These are phyloP conservation scores for Blumeria hordei DNA, from an alignment of 2,329 filamentous ascomycete genomes.

Conservation along the genomic window DNA sequence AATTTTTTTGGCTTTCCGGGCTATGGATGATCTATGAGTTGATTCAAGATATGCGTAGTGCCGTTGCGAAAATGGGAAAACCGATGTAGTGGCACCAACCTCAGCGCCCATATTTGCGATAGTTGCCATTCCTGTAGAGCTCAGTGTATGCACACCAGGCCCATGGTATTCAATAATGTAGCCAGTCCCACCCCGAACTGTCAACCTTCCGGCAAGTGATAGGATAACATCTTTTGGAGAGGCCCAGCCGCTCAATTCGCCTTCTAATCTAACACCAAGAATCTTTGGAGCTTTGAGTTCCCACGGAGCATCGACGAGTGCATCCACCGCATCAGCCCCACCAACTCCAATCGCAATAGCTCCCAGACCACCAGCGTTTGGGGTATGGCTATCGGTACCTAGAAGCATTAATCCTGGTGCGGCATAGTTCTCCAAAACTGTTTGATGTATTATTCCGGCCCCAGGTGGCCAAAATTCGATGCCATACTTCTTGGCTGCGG, in stretches of 20 bases:
- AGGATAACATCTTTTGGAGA: slow-evolving; percentile 92
- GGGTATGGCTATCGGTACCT: slow-evolving; percentile 90
- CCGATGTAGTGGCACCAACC: slow-evolving; percentile 57
- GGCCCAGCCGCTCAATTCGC: slow-evolving; percentile 71
- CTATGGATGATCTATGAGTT: slow-evolving; percentile 40
- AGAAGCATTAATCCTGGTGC: slow-evolving; percentile 98
- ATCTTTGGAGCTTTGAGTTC: slow-evolving; percentile 89
- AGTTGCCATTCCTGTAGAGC: slow-evolving; percentile 82
- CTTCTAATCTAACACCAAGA: slow-evolving; percentile 62
- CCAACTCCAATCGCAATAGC: slow-evolving; percentile 93
- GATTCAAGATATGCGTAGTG: slow-evolving; percentile 70
- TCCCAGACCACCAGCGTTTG: slow-evolving; percentile 84
- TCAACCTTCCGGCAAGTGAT: slow-evolving; percentile 66
- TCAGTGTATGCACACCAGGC: slow-evolving; percentile 68
- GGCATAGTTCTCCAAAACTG: slow-evolving; percentile 90
- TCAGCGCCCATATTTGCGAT: slow-evolving; percentile 63
- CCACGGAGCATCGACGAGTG: slow-evolving; percentile 88
- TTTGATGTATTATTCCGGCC: slow-evolving; percentile 92
- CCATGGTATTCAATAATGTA: slow-evolving; percentile 90
- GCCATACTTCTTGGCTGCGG: slow-evolving; percentile 69
- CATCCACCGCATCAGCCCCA: slow-evolving; percentile 90
- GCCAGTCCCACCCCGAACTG: slow-evolving; percentile 81
- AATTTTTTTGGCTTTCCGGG: slow-evolving; percentile 13
- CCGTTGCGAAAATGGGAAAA: slow-evolving; percentile 70
- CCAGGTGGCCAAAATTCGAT: slow-evolving; percentile 93